phyloP scores from a whole-genome alignment of 495 filamentous ascomycete genomes.

The Polyplosphaeria fusca region DNA sequence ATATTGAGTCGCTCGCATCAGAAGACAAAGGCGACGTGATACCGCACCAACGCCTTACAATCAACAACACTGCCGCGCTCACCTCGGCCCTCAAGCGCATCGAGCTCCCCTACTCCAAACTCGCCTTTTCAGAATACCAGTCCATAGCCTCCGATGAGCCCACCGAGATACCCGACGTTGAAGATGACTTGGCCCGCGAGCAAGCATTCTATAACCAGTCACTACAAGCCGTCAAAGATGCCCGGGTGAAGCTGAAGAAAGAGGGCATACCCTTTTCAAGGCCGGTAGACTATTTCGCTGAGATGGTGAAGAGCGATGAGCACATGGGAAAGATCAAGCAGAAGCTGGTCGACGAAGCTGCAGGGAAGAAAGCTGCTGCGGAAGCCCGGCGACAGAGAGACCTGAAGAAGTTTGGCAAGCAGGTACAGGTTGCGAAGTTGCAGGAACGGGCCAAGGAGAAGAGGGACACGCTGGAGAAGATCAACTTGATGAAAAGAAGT shows the following conservation, averaged over 20 bases:
- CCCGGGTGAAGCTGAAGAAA: slow-evolving; percentile 68
- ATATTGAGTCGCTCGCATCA: slow-evolving; percentile 70
- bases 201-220: slow-evolving; percentile 91
- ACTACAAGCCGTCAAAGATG: slow-evolving; percentile 70
- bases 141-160: slow-evolving; percentile 54
- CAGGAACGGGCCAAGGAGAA: slow-evolving; percentile 90
- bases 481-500: slow-evolving; percentile 91
- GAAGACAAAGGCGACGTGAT: slow-evolving; percentile 82
- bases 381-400: slow-evolving; percentile 91
- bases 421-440: slow-evolving; percentile 93
- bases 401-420: slow-evolving; percentile 98
- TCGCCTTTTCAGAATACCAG: slow-evolving; percentile 65
- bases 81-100: slow-evolving; percentile 54
- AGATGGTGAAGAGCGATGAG: slow-evolving; percentile 98
- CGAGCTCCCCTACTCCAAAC: slow-evolving; percentile 55
- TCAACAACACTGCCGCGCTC: slow-evolving; percentile 92
- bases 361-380: slow-evolving; percentile 82
- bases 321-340: slow-evolving; percentile 95
- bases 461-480: slow-evolving; percentile 88
- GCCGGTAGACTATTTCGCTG: slow-evolving; percentile 92
- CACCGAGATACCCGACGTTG: slow-evolving; percentile 61
- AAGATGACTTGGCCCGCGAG: slow-evolving; percentile 87
- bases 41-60: slow-evolving; percentile 87
- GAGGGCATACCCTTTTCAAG: slow-evolving; percentile 82
- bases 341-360: slow-evolving; percentile 89